A percentile compares a stretch with the other conserved stretches of the same genome.
Evolutionary conservation across 1,139 yeast species (phyloP).

Genomic region (Hyphopichia pseudoburtonii): DNA sequence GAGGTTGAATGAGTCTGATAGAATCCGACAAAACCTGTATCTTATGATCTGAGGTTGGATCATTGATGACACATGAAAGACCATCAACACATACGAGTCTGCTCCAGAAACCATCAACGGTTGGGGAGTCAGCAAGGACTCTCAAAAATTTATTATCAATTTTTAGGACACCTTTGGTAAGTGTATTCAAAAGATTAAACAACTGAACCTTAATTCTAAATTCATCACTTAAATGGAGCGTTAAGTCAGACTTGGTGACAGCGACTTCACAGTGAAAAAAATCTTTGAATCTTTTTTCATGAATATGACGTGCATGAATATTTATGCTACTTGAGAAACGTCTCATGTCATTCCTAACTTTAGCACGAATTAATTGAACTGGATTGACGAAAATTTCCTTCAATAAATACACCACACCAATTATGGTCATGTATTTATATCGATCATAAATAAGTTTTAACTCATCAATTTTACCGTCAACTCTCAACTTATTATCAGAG

Average conservation of each 20-base stretch:
- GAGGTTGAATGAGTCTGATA: conserved; percentile 45
- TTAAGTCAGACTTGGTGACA: conserved; percentile 22
- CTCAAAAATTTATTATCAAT: conserved; percentile 39
- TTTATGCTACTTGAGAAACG: conserved; percentile 12
- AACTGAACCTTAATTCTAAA: conserved; percentile 51
- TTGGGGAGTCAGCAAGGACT: conserved; percentile 56
- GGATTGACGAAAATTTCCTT: conserved; percentile 47
- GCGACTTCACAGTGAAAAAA: conserved; percentile 7
- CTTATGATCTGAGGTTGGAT: conserved; percentile 15
- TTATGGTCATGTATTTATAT: conserved; percentile 48
- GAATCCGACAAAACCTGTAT: conserved; percentile 24
- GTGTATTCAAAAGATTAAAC: conserved; percentile 20
- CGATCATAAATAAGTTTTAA: conserved; percentile 43
- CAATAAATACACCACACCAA: conserved; percentile 56
- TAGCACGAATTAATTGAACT: conserved; percentile 20
- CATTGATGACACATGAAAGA: conserved; percentile 21
- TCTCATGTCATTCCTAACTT: conserved; percentile 25
- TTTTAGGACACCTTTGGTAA: conserved; percentile 18
- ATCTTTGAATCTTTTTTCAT: conserved; percentile 11
- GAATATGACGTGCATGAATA: conserved; percentile 8
- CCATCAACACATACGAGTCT: conserved; percentile 48
- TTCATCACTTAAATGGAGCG: conserved; percentile 42
- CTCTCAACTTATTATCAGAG: conserved; percentile 23
- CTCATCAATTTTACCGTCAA: conserved; percentile 28
- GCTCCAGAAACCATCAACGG: conserved; percentile 48